Evolutionary conservation across 306 rosid species (phyloP), one percentile per base, ranked within the genome.

Genomic region (Prunus persica): DNA sequence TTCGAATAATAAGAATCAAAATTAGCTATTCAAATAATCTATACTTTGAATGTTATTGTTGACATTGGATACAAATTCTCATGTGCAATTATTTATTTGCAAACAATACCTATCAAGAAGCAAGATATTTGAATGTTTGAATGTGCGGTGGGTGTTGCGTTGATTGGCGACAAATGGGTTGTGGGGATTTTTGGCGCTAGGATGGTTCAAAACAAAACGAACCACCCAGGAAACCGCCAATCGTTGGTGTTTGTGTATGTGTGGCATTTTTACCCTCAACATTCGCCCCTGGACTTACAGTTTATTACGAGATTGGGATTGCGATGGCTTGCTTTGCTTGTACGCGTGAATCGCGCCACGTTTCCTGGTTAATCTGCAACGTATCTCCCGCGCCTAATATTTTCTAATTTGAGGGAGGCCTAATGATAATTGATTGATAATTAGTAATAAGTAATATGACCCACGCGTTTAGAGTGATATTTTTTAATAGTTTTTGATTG

Each of bases 321-420:
- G 51, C 32, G 14, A 9, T 0, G 8, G 62, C 62, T 82, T 80
- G 67, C 83, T 82, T 38, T 80, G 67, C 84, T 82, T 81, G n/a
- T 52, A 79, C 77, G 85, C 93, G 91, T 84, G 66, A 79, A 90
- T 79, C 51, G 65, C 80, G 89, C 83, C 79, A 22, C 73, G 34
- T 77, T 76, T 75, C 73, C 74, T 38, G 81, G 67, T 50, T 66
- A 58, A 82, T 30, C 69, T 52, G 67, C 65, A 22, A 34, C 24
- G 72, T 25, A 71, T 7, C 50, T 74, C 72, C 62, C 79, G 76
- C 78, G 47, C n/a, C 47, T 64, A 16, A 52, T 19, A 54, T 10
- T 6, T 58, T 58, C 46, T 45, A 60, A 50, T 47, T 22, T 38
- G 45, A 66, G 45, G 67, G 41, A 34, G 41, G 41, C 41, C 49